Evolutionary conservation across 371 early-diverging fungal species (phyloP).

Genomic region (Coemansia sp.): DNA sequence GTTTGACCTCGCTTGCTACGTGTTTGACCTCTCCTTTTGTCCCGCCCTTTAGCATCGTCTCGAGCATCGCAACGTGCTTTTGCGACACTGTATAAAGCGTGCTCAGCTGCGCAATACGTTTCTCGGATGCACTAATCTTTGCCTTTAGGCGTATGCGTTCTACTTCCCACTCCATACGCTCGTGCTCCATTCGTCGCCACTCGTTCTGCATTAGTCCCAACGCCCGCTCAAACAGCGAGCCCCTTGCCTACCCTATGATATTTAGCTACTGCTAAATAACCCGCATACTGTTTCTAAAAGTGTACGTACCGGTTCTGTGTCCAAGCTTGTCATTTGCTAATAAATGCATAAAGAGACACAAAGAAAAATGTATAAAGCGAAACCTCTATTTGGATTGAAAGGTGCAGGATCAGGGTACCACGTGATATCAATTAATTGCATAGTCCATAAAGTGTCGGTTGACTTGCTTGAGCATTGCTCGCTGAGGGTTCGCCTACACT

Average conservation of each 20-base stretch:
- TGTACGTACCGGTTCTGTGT: background rate
- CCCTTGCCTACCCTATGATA: background rate
- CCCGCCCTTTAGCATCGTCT: constrained; percentile 11
- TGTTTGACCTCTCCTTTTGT: background rate
- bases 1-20: background rate
- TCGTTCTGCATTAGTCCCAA: constrained; percentile 29
- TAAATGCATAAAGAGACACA: too few relatives aligned
- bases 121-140: constrained; percentile 29
- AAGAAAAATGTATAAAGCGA: constrained; percentile 1
- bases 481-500: constrained; percentile 53
- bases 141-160: constrained; percentile 46
- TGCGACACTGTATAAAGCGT: constrained; percentile 24
- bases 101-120: constrained; percentile 30
- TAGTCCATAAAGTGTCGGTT: constrained; percentile 63
- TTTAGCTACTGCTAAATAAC: background rate
- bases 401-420: background rate
- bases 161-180: constrained; percentile 42
- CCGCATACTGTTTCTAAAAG: background rate
- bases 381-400: background rate
- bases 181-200: constrained; percentile 44
- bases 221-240: constrained; percentile 32
- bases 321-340: background rate
- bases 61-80: constrained; percentile 28
- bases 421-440: constrained; percentile 2
- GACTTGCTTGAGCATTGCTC: constrained; percentile 66